These are phyloP conservation scores for Creolimax fragrantissima DNA, from an alignment of 78 protist genomes.

Conservation along the genomic window DNA sequence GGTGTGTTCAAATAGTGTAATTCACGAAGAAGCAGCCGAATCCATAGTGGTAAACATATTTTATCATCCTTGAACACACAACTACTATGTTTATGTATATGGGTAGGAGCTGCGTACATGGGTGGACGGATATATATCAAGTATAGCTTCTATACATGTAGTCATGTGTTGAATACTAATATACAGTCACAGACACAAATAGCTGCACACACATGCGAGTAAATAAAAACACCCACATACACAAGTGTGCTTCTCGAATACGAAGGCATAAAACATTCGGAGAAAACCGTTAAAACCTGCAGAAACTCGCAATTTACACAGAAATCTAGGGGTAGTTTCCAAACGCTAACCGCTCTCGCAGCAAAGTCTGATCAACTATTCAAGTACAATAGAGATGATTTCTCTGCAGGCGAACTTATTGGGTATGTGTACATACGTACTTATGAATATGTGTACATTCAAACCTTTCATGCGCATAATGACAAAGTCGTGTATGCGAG, in stretches of 20 bases:
- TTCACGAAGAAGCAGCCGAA: not conserved
- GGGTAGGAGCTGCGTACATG: not conserved
- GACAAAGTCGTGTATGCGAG: not conserved
- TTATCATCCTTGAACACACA: not conserved
- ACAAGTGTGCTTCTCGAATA: not conserved
- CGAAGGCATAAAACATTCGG: not conserved
- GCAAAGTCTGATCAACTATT: not conserved
- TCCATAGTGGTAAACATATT: not conserved
- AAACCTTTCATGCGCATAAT: not conserved
- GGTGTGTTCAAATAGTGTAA: not conserved
- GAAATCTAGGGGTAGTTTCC: not conserved
- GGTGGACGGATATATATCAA: not conserved
- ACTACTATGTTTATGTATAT: not conserved
- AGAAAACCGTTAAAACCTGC: not conserved
- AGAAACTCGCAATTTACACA: not conserved
- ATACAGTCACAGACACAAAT: too few relatives aligned
- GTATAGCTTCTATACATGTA: not conserved
- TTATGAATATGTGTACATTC: not conserved
- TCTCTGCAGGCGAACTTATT: not conserved
- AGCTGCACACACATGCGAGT: too few relatives aligned
- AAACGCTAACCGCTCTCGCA: not conserved
- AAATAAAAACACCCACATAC: not conserved
- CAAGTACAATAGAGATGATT: not conserved
- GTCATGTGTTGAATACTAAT: not conserved
- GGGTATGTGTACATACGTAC: not conserved